Conservation (phyloP, 768 basidiomycete genomes). For the Phlegmacium glaucopus region DNA sequence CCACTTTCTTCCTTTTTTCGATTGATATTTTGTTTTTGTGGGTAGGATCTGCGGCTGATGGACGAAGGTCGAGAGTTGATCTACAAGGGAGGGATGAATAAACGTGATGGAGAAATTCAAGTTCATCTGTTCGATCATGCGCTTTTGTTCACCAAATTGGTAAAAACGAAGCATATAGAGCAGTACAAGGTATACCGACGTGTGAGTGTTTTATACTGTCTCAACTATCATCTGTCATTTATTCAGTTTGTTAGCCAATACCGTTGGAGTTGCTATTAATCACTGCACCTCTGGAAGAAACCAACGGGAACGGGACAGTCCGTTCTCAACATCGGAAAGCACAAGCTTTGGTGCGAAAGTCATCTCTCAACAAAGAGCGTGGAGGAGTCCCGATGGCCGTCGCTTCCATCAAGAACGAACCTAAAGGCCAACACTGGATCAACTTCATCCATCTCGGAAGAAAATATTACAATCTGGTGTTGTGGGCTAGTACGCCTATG, state of each 20-base stretch:
- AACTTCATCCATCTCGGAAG: slow-evolving; percentile 93
- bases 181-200: slow-evolving; percentile 91
- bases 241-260: slow-evolving; percentile 56
- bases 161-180: slow-evolving; percentile 86
- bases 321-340: slow-evolving; percentile 35
- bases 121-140: slow-evolving; percentile 98
- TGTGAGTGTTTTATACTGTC: slow-evolving; percentile 46
- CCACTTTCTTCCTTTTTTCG: background rate
- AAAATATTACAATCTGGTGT: slow-evolving; percentile 85
- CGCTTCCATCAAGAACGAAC: slow-evolving; percentile 51
- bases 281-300: slow-evolving; percentile 72
- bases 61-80: slow-evolving; percentile 91
- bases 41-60: slow-evolving; percentile 76
- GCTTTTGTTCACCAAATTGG: slow-evolving; percentile 81
- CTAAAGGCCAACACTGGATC: slow-evolving; percentile 86
- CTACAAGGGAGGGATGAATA: slow-evolving; percentile 86
- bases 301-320: slow-evolving; percentile 26
- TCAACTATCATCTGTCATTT: background rate
- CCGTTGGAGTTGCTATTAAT: slow-evolving; percentile 90
- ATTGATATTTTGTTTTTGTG: background rate
- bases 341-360: slow-evolving; percentile 45
- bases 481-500: slow-evolving; percentile 86
- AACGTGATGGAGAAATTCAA: slow-evolving; percentile 87
- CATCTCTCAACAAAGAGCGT: slow-evolving; percentile 37
- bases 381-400: slow-evolving; percentile 39